Conservation (phyloP, 1,284 basidiomycete genomes). For the Sanguinoderma infundibulare region DNA sequence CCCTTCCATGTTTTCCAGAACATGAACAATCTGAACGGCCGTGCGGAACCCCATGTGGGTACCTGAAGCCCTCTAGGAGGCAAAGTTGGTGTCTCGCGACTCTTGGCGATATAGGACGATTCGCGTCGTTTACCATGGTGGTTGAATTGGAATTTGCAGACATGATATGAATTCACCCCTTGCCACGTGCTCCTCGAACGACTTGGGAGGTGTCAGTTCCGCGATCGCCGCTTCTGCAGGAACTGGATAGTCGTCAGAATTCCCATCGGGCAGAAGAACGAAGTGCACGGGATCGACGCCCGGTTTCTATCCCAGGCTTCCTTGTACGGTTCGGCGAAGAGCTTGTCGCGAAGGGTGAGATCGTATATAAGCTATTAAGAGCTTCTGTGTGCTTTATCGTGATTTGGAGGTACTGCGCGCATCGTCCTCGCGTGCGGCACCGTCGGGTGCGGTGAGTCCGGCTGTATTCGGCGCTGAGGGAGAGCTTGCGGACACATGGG, state of each 20-base stretch:
- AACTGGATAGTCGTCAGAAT: background rate
- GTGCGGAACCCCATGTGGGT: too few relatives aligned
- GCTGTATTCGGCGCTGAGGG: conserved; percentile 32
- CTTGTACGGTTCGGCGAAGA: background rate
- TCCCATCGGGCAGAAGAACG: background rate
- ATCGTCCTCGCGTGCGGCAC: conserved; percentile 31
- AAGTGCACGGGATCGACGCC: background rate
- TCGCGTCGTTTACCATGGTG: too few relatives aligned
- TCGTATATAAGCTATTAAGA: background rate
- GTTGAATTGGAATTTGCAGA: too few relatives aligned
- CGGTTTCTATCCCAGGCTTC: background rate
- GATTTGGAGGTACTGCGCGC: background rate
- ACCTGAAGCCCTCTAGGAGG: too few relatives aligned
- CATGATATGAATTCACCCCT: too few relatives aligned
- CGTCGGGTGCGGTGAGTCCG: conserved; percentile 25
- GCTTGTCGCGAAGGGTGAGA: background rate
- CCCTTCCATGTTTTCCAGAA: too few relatives aligned
- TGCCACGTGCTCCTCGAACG: background rate
- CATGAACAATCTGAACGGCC: too few relatives aligned
- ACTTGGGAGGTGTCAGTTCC: background rate
- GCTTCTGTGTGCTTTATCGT: background rate
- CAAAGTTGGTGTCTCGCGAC: too few relatives aligned
- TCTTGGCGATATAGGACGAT: too few relatives aligned
- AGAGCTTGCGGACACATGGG: conserved; percentile 34
- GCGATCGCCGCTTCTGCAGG: background rate